Base-by-base conservation (phyloP, 225 moss, liverwort and hornwort genomes). In the Polytrichum commune region DNA sequence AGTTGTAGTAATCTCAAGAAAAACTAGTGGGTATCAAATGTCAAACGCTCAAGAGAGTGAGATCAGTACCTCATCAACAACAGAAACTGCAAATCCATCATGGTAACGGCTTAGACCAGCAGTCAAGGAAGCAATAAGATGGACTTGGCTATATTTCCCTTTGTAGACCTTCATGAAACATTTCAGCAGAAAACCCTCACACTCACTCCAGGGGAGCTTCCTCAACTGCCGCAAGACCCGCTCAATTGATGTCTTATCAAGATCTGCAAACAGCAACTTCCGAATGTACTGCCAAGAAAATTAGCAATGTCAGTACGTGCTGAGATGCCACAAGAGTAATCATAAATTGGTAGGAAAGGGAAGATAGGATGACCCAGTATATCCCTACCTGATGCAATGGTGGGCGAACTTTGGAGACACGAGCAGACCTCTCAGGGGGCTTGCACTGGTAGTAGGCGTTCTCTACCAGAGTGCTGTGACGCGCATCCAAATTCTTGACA, bases 161-260 rank as follows among this genome's bases (percentile, higher is more conserved):
- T 94, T 98, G 81, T 98, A 92, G 67, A 98, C 92, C 84, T 95
- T 98, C 97, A 98, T 98, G 66, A 98, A 98, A 73, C 94, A 94
- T 62, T 91, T 94, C 78, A 98, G 77, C 74, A 95, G 80, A 77
- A 94, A 98, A 24, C 73, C 30, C 81, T 93, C 92, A 70, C 92
- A 92, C 80, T 98, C 97, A 72, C 64, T 85, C 97, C 97, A 98
- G 61, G 94, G 97, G 62, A 98, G 91, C 78, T 98, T 98, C 76
- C 97, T 90, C 54, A 98, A 86, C 81, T 98, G 97, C 72, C 97
- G 86, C 67, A 98, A 81, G 20, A 98, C 94, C 35, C 92, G 85
- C 84, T 94, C 97, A 72, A 98, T 98, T 19, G 97, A 91, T 6
- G 94, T 92, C 69, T 98, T 98, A 76, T 98, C 97, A 64, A 98